These are phyloP conservation scores for Hanseniaspora sp. DNA, from an alignment of 1,139 yeast species.

Conservation along the genomic window DNA sequence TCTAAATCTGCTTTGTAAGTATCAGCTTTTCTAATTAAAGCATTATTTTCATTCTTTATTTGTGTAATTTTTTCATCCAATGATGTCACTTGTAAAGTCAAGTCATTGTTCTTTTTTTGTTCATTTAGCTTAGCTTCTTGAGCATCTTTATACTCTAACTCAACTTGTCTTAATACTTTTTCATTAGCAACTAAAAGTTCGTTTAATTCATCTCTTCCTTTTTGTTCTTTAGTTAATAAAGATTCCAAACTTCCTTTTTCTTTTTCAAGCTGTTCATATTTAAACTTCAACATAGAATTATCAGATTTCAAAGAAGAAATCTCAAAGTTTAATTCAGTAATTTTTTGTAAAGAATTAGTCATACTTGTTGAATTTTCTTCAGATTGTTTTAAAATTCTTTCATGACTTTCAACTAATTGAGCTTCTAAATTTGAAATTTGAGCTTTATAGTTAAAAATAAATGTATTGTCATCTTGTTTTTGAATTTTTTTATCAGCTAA, in stretches of 20 bases:
- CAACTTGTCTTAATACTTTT: neutral
- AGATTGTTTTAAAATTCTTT: neutral
- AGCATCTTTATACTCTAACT: neutral
- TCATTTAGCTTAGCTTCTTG: neutral
- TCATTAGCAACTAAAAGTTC: neutral
- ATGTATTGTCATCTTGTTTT: neutral
- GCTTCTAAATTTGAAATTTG: constrained; percentile 8
- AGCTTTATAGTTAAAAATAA: neutral
- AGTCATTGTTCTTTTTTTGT: neutral
- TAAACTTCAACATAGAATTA: neutral
- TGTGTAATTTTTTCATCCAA: neutral
- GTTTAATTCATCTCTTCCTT: neutral
- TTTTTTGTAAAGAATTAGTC: neutral
- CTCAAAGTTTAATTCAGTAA: neutral
- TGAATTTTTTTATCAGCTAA: neutral
- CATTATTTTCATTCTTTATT: neutral
- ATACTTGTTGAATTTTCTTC: constrained; percentile 2
- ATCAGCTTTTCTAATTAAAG: neutral
- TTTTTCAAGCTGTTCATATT: neutral
- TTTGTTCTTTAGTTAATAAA: neutral
- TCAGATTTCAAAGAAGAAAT: constrained; percentile 2
- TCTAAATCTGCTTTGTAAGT: neutral
- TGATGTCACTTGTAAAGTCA: neutral
- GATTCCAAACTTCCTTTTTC: neutral
- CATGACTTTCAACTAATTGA: neutral